Evolutionary conservation across 2,329 filamentous ascomycete genomes (phyloP).

Genomic region (Graphilbum ipis-grandicollis): DNA sequence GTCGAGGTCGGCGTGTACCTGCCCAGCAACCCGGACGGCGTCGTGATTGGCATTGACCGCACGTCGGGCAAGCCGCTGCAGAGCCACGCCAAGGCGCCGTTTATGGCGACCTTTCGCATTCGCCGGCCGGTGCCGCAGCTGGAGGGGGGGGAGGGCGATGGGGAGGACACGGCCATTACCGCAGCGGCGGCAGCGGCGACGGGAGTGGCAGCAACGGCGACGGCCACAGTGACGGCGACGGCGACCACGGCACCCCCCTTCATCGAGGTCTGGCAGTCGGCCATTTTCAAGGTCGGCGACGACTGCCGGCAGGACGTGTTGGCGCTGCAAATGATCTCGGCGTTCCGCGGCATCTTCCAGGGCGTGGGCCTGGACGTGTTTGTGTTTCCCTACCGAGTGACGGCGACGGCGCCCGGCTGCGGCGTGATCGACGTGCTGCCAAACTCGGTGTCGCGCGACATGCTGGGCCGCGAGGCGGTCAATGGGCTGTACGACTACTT

Average conservation of each 20-base stretch:
- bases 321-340: conserved; percentile 92
- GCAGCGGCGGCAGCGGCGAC: not conserved
- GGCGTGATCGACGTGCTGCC: conserved; percentile 96
- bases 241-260: conserved; percentile 29
- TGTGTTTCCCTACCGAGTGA: conserved; percentile 94
- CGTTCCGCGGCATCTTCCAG: conserved; percentile 94
- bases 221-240: not conserved
- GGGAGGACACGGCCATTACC: conserved; percentile 12
- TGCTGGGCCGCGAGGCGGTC: conserved; percentile 94
- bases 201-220: conserved; percentile 19
- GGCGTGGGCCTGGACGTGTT: conserved; percentile 88
- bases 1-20: conserved; percentile 95
- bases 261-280: conserved; percentile 95
- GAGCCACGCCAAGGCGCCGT: conserved; percentile 94
- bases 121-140: conserved; percentile 42
- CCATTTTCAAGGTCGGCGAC: conserved; percentile 99
- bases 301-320: conserved; percentile 96
- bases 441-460: conserved; percentile 95
- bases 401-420: conserved; percentile 89
- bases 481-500: conserved; percentile 99
- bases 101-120: conserved; percentile 97
- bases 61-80: conserved; percentile 96
- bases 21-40: conserved; percentile 89
- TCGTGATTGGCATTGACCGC: conserved; percentile 93
- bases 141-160: conserved; percentile 29